Percentiles rank a stretch among this genome's conserved stretches.
These are phyloP conservation scores for Xylaria grammica DNA, from an alignment of 495 filamentous ascomycete species.

Conservation along the genomic window DNA sequence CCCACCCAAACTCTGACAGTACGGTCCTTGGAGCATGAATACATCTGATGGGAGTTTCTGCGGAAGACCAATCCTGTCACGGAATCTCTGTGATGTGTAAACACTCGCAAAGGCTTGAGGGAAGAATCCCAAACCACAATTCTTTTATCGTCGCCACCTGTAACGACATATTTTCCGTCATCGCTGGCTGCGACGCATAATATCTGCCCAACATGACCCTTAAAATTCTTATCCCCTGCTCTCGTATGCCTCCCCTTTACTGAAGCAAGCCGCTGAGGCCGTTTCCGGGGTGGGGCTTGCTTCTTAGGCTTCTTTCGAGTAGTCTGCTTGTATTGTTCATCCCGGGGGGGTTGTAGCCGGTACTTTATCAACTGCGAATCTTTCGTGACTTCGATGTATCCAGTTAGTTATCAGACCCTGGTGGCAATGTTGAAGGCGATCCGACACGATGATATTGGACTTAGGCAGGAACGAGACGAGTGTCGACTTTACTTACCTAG, in stretches of 20 bases:
- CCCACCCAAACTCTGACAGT: slow-evolving; percentile 72
- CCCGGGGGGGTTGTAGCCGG: slow-evolving; percentile 69
- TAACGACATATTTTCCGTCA: slow-evolving; percentile 88
- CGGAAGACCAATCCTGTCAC: slow-evolving; percentile 86
- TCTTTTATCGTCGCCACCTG: slow-evolving; percentile 80
- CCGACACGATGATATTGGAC: background rate
- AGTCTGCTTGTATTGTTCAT: slow-evolving; percentile 59
- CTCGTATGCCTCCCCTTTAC: slow-evolving; percentile 68
- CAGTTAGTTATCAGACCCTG: background rate
- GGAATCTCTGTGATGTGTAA: slow-evolving; percentile 88
- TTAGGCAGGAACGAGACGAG: background rate
- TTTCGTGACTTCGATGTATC: slow-evolving; percentile 71
- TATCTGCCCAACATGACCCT: slow-evolving; percentile 78
- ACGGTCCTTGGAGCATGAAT: slow-evolving; percentile 84
- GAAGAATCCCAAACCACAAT: slow-evolving; percentile 88
- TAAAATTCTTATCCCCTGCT: slow-evolving; percentile 64
- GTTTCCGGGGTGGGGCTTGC: slow-evolving; percentile 66
- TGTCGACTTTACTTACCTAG: slow-evolving; percentile 12
- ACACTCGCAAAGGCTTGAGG: slow-evolving; percentile 78
- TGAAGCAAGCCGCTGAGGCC: slow-evolving; percentile 72
- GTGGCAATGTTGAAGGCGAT: background rate
- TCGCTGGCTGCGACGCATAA: slow-evolving; percentile 83
- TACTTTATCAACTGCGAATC: slow-evolving; percentile 86
- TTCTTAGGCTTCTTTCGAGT: slow-evolving; percentile 65
- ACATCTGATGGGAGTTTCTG: slow-evolving; percentile 88